Conservation (phyloP, 257 asterid species). For the Capsicum baccatum region DNA sequence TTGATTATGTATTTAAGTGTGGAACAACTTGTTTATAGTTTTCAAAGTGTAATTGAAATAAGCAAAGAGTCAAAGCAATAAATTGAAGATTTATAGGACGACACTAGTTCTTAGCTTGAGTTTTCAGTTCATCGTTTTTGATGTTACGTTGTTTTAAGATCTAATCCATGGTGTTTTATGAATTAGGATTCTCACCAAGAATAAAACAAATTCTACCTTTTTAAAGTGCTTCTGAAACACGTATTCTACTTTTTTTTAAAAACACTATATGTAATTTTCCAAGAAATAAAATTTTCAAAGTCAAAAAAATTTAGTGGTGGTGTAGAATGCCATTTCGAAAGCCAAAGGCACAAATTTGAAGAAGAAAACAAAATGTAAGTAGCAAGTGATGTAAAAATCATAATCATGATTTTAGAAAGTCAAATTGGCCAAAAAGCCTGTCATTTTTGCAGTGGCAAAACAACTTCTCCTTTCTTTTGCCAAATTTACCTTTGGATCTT, state of each 20-base stretch:
- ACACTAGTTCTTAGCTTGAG: no score
- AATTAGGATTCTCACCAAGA: neutral
- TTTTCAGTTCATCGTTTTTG: no score
- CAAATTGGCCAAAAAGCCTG: slow-evolving; percentile 12
- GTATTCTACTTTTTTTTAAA: no score
- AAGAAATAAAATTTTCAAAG: neutral
- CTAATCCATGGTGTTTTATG: no score
- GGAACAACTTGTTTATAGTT: no score
- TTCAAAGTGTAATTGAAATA: no score
- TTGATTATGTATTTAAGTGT: no score
- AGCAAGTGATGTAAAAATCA: slow-evolving; percentile 18
- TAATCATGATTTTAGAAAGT: slow-evolving; percentile 1
- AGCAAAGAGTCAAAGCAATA: no score
- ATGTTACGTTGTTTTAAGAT: no score
- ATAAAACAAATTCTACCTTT: slow-evolving; percentile 27
- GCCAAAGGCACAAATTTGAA: slow-evolving; percentile 2
- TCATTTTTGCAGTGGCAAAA: neutral
- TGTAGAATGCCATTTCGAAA: neutral
- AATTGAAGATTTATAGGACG: no score
- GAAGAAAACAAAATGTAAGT: slow-evolving; percentile 12
- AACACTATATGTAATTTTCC: neutral
- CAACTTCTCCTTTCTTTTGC: neutral
- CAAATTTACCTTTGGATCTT: neutral
- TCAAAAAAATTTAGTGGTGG: neutral
- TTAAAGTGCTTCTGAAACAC: no score